These are phyloP conservation scores for Atkinsonella hypoxylon DNA, from an alignment of 2,329 filamentous ascomycete species.

Conservation along the genomic window DNA sequence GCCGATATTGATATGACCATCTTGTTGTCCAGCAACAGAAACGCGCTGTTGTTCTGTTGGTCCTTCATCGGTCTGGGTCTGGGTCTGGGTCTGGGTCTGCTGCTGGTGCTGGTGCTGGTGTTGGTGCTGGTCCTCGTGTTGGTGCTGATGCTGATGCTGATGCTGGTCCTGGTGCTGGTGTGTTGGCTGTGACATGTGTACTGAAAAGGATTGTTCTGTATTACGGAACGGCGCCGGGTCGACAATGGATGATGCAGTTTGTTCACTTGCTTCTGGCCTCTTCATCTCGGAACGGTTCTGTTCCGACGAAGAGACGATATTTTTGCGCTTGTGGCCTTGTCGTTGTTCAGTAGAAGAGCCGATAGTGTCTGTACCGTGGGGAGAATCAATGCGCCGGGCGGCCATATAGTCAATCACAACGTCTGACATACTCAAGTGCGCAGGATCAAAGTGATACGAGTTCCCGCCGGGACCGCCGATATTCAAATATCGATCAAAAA, in stretches of 20 bases:
- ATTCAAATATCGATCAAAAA: constrained; percentile 67
- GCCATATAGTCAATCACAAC: constrained; percentile 47
- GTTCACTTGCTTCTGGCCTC: background rate
- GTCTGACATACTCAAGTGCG: constrained; percentile 61
- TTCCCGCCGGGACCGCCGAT: constrained; percentile 46
- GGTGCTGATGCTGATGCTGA: background rate
- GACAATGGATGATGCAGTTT: background rate
- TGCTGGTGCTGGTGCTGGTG: background rate
- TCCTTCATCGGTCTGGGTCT: constrained; percentile 10
- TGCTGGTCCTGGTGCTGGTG: background rate
- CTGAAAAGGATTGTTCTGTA: background rate
- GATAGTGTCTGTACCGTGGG: constrained; percentile 26
- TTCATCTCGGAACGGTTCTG: background rate
- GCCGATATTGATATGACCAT: background rate
- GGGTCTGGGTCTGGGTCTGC: too few species aligned
- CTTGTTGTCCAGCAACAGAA: background rate
- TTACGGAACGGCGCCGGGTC: background rate
- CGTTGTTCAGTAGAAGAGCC: constrained; percentile 11
- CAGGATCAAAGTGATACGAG: constrained; percentile 55
- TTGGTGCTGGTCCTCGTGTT: background rate
- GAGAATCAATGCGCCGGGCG: constrained; percentile 43
- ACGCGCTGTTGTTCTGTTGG: background rate
- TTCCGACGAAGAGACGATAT: constrained; percentile 15
- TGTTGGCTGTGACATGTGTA: background rate
- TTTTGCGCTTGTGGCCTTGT: constrained; percentile 35